Conservation (phyloP, 108 stramenopile genomes). For the Discostella pseudostelligera region DNA sequence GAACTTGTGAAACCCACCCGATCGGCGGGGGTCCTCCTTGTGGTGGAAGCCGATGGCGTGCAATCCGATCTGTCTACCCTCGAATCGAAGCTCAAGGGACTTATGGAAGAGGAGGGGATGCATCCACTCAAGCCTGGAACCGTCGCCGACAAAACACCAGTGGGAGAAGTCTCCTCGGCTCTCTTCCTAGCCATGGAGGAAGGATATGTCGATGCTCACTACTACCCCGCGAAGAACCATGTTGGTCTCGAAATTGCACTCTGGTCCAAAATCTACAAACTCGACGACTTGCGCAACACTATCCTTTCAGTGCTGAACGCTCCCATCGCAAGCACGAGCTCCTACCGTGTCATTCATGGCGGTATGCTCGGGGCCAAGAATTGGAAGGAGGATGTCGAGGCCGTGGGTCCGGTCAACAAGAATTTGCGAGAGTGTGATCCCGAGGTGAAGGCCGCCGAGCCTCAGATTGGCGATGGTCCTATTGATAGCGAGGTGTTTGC, state of each 20-base stretch:
- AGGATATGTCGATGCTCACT: constrained; percentile 54
- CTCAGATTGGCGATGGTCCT: constrained; percentile 41
- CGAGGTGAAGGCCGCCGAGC: constrained; percentile 37
- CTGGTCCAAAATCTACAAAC: constrained; percentile 48
- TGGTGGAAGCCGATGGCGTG: constrained; percentile 70
- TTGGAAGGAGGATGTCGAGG: constrained; percentile 76
- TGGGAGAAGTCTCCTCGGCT: constrained; percentile 29
- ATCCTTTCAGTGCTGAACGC: constrained; percentile 29
- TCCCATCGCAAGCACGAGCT: constrained; percentile 22
- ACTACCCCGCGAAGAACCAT: constrained; percentile 46
- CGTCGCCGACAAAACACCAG: constrained; percentile 22
- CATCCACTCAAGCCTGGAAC: constrained; percentile 32
- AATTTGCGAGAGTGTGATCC: constrained; percentile 47
- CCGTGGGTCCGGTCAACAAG: constrained; percentile 65
- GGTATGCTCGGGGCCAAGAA: constrained; percentile 77
- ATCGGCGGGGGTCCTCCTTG: constrained; percentile 67
- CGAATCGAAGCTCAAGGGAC: constrained; percentile 25
- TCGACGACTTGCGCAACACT: constrained; percentile 44
- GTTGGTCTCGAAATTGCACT: constrained; percentile 51
- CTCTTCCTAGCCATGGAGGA: constrained; percentile 46
- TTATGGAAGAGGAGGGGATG: constrained; percentile 29
- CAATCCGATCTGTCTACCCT: constrained; percentile 22
- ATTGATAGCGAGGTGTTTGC: constrained; percentile 32
- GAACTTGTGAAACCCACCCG: constrained; percentile 49
- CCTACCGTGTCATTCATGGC: constrained; percentile 73